phyloP scores from a whole-genome alignment of 805 yeast genomes.

The Saturnispora ahearnii region DNA sequence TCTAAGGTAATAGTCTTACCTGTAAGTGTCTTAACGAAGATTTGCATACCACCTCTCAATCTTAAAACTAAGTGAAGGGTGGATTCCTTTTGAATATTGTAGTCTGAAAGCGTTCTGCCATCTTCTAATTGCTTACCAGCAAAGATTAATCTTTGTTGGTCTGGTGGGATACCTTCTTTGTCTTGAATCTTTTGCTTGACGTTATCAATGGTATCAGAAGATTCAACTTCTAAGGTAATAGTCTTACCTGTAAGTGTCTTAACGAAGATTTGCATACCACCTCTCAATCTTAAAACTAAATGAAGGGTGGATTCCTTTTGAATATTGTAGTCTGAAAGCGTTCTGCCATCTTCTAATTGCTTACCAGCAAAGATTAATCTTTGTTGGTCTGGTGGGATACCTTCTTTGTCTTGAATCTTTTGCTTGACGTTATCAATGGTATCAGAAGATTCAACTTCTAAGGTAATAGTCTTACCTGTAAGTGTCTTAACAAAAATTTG shows the following conservation, averaged over 20 bases:
- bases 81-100: constrained; percentile 99
- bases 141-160: constrained; percentile 98
- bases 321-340: constrained; percentile 74
- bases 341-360: constrained; percentile 66
- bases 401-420: constrained; percentile 93
- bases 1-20: constrained; percentile 76
- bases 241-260: constrained; percentile 57
- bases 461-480: constrained; percentile 94
- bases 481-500: constrained; percentile 98
- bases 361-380: constrained; percentile 40
- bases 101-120: constrained; percentile 97
- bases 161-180: constrained; percentile 98
- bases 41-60: constrained; percentile 70
- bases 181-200: constrained; percentile 95
- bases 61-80: constrained; percentile 93
- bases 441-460: constrained; percentile 86
- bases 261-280: constrained; percentile 62
- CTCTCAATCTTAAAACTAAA: constrained; percentile 80
- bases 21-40: constrained; percentile 46
- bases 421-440: constrained; percentile 92
- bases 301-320: constrained; percentile 53
- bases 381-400: constrained; percentile 43
- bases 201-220: constrained; percentile 95
- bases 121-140: constrained; percentile 99
- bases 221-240: constrained; percentile 89